Conservation (phyloP, 208 protist species). For the Kentomonas sorsogonicus region DNA sequence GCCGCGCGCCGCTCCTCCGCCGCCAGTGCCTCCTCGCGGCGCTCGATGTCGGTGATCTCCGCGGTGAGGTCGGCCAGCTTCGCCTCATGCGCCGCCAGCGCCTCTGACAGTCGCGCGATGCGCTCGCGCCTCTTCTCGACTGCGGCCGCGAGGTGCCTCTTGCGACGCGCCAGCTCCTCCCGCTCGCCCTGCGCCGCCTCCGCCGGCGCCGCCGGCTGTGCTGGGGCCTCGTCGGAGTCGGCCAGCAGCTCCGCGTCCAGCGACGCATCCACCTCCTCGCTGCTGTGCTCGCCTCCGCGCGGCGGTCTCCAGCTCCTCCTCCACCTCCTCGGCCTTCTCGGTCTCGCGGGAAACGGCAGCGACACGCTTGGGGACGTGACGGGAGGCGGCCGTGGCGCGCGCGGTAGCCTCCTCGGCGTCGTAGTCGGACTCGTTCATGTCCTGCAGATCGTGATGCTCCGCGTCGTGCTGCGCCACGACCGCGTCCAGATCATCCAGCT, state of each 20-base stretch:
- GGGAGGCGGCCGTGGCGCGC: constrained; percentile 2
- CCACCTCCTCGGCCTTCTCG: constrained; percentile 18
- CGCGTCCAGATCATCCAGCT: constrained; percentile 15
- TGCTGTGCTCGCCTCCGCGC: too few species aligned
- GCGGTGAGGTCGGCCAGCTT: background rate
- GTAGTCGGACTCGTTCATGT: constrained; percentile 14
- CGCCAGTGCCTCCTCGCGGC: constrained; percentile 20
- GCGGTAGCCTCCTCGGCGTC: constrained; percentile 5
- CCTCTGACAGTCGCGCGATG: too few species aligned
- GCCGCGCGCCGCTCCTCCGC: too few species aligned
- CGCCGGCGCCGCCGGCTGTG: too few species aligned
- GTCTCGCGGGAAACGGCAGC: constrained; percentile 18
- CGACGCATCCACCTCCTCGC: too few species aligned
- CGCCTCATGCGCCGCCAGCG: background rate
- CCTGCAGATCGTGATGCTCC: constrained; percentile 21
- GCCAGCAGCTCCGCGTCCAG: too few species aligned
- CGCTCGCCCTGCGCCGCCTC: too few species aligned
- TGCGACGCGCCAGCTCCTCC: too few species aligned
- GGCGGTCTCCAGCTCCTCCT: too few species aligned
- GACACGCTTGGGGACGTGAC: constrained; percentile 8
- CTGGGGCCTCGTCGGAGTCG: too few species aligned
- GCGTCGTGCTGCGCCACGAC: constrained; percentile 29
- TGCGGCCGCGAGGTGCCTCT: too few species aligned
- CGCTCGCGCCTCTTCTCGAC: too few species aligned
- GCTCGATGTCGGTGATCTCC: constrained; percentile 21